A percentile compares a stretch with the other conserved stretches of the same genome.
phyloP scores from a whole-genome alignment of 148 eudicot species.

The Persicaria tinctoria region DNA sequence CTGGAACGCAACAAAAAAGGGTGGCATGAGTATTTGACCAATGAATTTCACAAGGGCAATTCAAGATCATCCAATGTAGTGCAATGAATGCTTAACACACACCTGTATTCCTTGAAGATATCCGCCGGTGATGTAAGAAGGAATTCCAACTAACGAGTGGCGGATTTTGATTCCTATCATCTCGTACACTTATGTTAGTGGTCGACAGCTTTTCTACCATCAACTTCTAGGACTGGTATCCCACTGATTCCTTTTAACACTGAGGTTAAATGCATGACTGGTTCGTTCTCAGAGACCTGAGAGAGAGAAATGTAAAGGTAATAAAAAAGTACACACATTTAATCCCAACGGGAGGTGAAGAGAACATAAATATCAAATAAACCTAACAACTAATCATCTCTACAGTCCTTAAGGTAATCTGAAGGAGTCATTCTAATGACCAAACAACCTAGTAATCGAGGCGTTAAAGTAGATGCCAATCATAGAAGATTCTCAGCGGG shows the following conservation, averaged over 20 bases:
- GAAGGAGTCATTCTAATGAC: too few species aligned
- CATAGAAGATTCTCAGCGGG: too few species aligned
- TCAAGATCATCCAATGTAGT: too few species aligned
- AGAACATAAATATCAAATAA: too few species aligned
- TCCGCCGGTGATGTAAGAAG: slow-evolving; percentile 64
- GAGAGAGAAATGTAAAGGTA: not conserved
- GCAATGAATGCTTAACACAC: not conserved
- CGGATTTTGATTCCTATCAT: slow-evolving; percentile 13
- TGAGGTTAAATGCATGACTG: slow-evolving; percentile 87
- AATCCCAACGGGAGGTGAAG: too few species aligned
- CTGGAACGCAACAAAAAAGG: not conserved
- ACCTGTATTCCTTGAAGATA: slow-evolving; percentile 51
- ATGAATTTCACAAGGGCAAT: too few species aligned
- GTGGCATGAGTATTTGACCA: too few species aligned
- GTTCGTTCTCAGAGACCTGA: slow-evolving; percentile 80
- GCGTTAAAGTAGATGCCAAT: too few species aligned
- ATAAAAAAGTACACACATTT: too few species aligned
- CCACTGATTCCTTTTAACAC: slow-evolving; percentile 74
- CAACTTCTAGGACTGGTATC: slow-evolving; percentile 58
- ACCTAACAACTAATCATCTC: too few species aligned
- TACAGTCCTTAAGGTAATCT: too few species aligned
- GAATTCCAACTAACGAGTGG: slow-evolving; percentile 30
- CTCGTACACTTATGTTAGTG: slow-evolving; percentile 77
- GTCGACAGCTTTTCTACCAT: slow-evolving; percentile 62
- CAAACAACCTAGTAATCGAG: too few species aligned